Percentiles rank a stretch among this genome's conserved stretches.
phyloP scores from a whole-genome alignment of 2,329 filamentous ascomycete genomes.

The Penicillium sp. region DNA sequence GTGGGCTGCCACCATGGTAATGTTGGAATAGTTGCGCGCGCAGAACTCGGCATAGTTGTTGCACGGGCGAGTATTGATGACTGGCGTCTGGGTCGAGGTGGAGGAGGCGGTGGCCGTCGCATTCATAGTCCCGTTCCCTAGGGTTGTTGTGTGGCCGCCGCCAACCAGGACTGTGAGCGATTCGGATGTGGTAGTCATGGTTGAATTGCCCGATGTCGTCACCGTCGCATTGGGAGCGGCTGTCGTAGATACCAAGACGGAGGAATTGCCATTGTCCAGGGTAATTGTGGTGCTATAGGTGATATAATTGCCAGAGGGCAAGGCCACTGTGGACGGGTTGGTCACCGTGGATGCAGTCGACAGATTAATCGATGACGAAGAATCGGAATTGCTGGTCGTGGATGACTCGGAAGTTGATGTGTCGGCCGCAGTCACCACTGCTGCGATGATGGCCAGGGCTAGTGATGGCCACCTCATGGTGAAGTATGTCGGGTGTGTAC shows the following conservation, averaged over 20 bases:
- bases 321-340: constrained; percentile 32
- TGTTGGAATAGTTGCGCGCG: constrained; percentile 76
- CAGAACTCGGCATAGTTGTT: constrained; percentile 82
- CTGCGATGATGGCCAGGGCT: constrained; percentile 23
- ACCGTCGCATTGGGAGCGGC: constrained; percentile 38
- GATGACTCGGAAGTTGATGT: constrained; percentile 10
- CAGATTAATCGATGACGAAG: constrained; percentile 14
- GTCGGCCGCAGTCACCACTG: constrained; percentile 23
- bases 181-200: constrained; percentile 44
- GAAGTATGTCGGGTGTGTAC: constrained; percentile 2
- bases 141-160: constrained; percentile 50
- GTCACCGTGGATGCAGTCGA: constrained; percentile 32
- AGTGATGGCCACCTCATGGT: constrained; percentile 29
- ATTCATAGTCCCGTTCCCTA: constrained; percentile 52
- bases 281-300: constrained; percentile 47
- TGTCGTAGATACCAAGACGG: constrained; percentile 33
- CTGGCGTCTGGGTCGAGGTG: constrained; percentile 49
- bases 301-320: constrained; percentile 49
- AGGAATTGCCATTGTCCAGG: constrained; percentile 28
- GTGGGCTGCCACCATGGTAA: constrained; percentile 78
- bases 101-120: constrained; percentile 56
- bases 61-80: constrained; percentile 76
- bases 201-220: constrained; percentile 33
- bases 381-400: constrained; percentile 19
- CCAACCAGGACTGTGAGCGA: constrained; percentile 50